Conservation (phyloP, 495 filamentous ascomycete genomes). For the Aspergillus nanangensis region DNA sequence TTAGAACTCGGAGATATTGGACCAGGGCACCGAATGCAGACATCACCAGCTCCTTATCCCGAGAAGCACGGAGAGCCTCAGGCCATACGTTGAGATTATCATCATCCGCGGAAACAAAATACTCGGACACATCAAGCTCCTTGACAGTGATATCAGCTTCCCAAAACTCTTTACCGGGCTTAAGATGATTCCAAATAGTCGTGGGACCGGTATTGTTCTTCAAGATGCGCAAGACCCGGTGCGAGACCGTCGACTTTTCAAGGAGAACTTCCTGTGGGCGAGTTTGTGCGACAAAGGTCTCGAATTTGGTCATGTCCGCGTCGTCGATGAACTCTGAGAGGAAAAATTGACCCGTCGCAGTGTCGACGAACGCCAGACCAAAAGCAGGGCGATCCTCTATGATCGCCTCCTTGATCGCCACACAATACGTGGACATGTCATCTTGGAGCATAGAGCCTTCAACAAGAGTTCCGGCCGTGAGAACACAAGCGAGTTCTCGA, state of each 20-base stretch:
- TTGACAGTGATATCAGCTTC: conserved; percentile 72
- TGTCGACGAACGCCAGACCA: conserved; percentile 91
- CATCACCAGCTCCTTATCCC: conserved; percentile 79
- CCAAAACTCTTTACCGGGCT: conserved; percentile 90
- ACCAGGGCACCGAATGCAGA: conserved; percentile 88
- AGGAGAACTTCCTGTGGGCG: conserved; percentile 84
- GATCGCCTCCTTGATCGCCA: conserved; percentile 87
- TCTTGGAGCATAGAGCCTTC: conserved; percentile 97
- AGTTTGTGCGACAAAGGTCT: conserved; percentile 94
- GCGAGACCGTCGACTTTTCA: conserved; percentile 81
- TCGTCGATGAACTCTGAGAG: conserved; percentile 90
- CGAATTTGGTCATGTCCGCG: conserved; percentile 92
- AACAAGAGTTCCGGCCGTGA: conserved; percentile 89
- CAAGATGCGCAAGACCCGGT: conserved; percentile 83
- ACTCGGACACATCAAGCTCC: conserved; percentile 76
- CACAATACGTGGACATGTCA: conserved; percentile 95
- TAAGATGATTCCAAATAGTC: conserved; percentile 93
- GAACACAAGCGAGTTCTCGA: conserved; percentile 83
- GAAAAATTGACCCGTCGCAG: conserved; percentile 93
- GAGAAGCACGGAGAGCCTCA: conserved; percentile 62
- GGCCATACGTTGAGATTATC: conserved; percentile 76
- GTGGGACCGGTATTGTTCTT: conserved; percentile 93
- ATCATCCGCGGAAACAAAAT: conserved; percentile 65
- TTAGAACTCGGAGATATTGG: conserved; percentile 81
- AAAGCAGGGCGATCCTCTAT: conserved; percentile 76